phyloP scores from a whole-genome alignment of 1,139 yeast species.

The Pichia kudriavzevii region DNA sequence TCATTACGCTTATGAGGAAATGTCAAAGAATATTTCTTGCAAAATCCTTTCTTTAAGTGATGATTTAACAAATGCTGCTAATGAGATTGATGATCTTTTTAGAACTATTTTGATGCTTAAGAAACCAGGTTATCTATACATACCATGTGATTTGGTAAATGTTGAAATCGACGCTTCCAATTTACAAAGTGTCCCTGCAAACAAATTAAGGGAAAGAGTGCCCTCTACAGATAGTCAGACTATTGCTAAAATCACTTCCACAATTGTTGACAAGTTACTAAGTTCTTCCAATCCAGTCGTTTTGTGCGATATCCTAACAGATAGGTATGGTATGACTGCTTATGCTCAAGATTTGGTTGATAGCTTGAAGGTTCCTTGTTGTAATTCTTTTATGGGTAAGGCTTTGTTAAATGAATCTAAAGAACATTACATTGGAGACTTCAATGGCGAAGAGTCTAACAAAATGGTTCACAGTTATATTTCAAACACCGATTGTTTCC shows the following conservation, averaged over 20 bases:
- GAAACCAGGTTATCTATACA: constrained; percentile 72
- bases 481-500: constrained; percentile 39
- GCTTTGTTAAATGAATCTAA: constrained; percentile 56
- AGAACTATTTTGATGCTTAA: constrained; percentile 45
- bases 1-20: constrained; percentile 55
- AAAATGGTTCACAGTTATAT: constrained; percentile 34
- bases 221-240: constrained; percentile 1
- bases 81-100: constrained; percentile 59
- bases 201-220: constrained; percentile 6
- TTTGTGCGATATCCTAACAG: constrained; percentile 57
- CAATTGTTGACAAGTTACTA: constrained; percentile 45
- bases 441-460: constrained; percentile 45
- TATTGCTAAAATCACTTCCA: constrained; percentile 33
- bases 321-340: constrained; percentile 42
- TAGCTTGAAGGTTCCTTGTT: constrained; percentile 37
- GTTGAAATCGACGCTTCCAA: constrained; percentile 33
- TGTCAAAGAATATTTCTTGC: constrained; percentile 55
- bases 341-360: constrained; percentile 41
- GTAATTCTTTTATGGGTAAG: constrained; percentile 44
- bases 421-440: constrained; percentile 55
- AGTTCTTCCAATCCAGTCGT: constrained; percentile 50
- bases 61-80: constrained; percentile 39
- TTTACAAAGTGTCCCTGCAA: constrained; percentile 17
- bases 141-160: constrained; percentile 65
- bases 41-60: constrained; percentile 45